phyloP scores from a whole-genome alignment of 129 eudicot genomes.

The Erigeron canadensis region DNA sequence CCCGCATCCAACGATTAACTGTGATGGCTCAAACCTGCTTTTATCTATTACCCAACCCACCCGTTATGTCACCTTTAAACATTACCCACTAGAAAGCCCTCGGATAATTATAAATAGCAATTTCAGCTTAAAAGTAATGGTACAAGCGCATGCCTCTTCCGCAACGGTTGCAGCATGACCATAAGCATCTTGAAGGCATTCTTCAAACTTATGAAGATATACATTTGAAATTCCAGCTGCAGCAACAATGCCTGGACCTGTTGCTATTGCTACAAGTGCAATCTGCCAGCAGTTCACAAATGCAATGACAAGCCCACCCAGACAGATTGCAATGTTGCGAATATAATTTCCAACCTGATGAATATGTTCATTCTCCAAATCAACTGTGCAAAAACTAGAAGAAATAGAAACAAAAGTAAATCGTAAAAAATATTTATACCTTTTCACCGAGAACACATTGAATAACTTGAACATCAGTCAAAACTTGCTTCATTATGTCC shows the following conservation, averaged over 20 bases:
- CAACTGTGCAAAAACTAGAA: constrained; percentile 13
- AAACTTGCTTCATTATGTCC: constrained; percentile 51
- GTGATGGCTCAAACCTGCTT: neutral
- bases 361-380: constrained; percentile 1
- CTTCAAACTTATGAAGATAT: constrained; percentile 52
- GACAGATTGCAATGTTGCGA: constrained; percentile 60
- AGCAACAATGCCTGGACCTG: constrained; percentile 53
- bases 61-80: neutral
- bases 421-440: constrained; percentile 30
- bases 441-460: constrained; percentile 62
- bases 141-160: constrained; percentile 52
- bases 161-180: constrained; percentile 58
- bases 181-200: constrained; percentile 57
- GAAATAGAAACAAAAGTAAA: constrained; percentile 8
- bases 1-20: neutral
- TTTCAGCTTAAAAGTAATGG: neutral
- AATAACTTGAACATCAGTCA: constrained; percentile 58
- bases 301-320: constrained; percentile 56
- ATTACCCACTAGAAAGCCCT: neutral
- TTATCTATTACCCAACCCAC: neutral
- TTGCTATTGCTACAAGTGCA: constrained; percentile 60
- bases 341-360: constrained; percentile 59
- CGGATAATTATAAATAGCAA: constrained; percentile 4
- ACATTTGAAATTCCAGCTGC: constrained; percentile 53
- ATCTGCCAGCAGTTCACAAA: constrained; percentile 72